phyloP scores from a whole-genome alignment of 2,329 filamentous ascomycete genomes.

The Fusarium austroafricanum region DNA sequence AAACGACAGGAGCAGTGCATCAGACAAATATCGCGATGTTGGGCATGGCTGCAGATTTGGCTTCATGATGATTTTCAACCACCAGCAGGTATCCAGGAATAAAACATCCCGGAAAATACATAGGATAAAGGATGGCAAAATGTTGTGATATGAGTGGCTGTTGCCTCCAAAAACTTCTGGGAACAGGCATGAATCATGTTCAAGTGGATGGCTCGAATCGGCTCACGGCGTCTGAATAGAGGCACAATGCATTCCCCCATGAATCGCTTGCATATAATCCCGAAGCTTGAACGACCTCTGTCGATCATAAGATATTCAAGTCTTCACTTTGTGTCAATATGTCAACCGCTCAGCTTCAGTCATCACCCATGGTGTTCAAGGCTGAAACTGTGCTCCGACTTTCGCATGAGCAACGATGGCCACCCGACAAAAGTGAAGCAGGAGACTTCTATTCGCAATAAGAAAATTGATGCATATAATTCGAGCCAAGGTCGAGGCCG shows the following conservation, averaged over 20 bases:
- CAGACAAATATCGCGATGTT: conserved; percentile 2
- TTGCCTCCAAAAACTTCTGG: neutral
- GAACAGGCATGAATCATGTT: conserved; percentile 27
- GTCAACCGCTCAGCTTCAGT: neutral
- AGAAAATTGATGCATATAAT: neutral
- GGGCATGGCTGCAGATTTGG: conserved; percentile 3
- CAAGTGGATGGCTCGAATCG: neutral
- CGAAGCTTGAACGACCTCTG: neutral
- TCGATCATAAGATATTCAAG: neutral
- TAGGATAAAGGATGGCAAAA: neutral
- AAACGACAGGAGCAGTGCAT: neutral
- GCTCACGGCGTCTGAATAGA: conserved; percentile 6
- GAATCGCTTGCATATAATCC: neutral
- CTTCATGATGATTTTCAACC: neutral
- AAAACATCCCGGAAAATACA: neutral
- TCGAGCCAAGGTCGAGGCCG: neutral
- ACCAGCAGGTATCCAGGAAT: neutral
- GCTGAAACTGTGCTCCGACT: conserved; percentile 26
- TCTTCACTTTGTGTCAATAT: neutral
- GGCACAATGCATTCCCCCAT: neutral
- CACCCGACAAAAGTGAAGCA: neutral
- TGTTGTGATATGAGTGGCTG: conserved; percentile 7
- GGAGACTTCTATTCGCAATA: neutral
- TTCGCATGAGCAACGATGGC: neutral
- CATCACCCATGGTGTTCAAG: conserved; percentile 1